phyloP scores from a whole-genome alignment of 345 rosid genomes.

The Adansonia digitata region DNA sequence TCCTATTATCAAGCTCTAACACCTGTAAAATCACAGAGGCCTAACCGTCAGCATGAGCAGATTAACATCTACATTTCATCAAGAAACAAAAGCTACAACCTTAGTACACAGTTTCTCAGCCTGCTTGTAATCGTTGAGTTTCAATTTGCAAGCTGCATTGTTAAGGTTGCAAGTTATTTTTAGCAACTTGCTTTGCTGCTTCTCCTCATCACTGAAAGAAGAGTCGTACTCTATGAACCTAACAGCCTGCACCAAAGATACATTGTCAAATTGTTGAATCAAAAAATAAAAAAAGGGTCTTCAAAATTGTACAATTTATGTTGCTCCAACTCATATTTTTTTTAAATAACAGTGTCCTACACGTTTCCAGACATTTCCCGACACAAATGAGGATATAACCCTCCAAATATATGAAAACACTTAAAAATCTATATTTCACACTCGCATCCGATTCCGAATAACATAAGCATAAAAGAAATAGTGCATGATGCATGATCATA shows the following conservation, averaged over 20 bases:
- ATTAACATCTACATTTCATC: neutral
- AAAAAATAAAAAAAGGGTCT: too few relatives aligned
- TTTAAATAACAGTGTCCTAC: too few relatives aligned
- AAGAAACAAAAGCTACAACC: constrained; percentile 32
- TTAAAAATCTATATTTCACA: too few relatives aligned
- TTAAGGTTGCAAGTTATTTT: constrained; percentile 81
- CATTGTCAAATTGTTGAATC: neutral
- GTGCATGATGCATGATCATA: neutral
- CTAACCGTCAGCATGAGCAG: neutral
- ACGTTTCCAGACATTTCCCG: too few relatives aligned
- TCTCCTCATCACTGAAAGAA: constrained; percentile 73
- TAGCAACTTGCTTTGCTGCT: constrained; percentile 62
- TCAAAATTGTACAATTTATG: too few relatives aligned
- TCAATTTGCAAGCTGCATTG: constrained; percentile 82
- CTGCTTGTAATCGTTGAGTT: constrained; percentile 67
- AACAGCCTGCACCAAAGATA: constrained; percentile 52
- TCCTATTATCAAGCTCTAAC: constrained; percentile 48
- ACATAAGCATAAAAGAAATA: neutral
- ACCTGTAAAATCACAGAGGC: constrained; percentile 30
- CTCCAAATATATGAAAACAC: too few relatives aligned
- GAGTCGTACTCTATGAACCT: constrained; percentile 74
- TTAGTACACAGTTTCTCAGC: constrained; percentile 75
- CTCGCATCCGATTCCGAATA: too few relatives aligned
- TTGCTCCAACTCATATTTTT: too few relatives aligned
- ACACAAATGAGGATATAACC: too few relatives aligned